Evolutionary conservation across 2,329 filamentous ascomycete species (phyloP).

Genomic region (Ascochyta koolunga): DNA sequence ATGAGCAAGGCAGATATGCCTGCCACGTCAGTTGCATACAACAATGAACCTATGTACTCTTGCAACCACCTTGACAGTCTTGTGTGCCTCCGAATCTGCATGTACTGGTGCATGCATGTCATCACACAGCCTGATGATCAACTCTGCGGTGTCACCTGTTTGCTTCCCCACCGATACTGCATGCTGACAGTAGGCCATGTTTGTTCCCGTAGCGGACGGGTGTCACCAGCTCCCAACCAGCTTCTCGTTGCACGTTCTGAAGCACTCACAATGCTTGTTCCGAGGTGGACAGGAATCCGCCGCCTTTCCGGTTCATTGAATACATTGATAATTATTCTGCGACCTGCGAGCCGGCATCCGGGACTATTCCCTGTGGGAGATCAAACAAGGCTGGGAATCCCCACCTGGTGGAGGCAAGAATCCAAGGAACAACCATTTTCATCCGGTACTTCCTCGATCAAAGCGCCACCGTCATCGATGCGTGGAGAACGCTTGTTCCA

Average conservation of each 20-base stretch:
- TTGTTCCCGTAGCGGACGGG: background rate
- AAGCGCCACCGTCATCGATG: conserved; percentile 16
- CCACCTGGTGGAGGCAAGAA: conserved; percentile 8
- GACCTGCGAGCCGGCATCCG: conserved; percentile 7
- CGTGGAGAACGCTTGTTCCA: conserved; percentile 10
- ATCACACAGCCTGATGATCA: conserved; percentile 4
- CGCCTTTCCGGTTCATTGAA: background rate
- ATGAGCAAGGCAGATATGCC: conserved; percentile 20
- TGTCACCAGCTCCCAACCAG: conserved; percentile 5
- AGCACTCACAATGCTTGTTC: background rate
- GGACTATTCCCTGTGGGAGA: conserved; percentile 10
- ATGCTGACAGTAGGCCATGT: conserved; percentile 3
- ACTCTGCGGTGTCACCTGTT: conserved; percentile 4
- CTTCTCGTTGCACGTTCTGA: background rate
- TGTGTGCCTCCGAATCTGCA: background rate
- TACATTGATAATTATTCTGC: conserved; percentile 1
- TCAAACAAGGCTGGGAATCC: conserved; percentile 13
- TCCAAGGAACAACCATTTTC: conserved; percentile 3
- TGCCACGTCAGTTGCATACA: conserved; percentile 1
- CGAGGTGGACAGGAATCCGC: background rate
- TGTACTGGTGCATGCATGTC: background rate
- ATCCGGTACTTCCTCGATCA: conserved; percentile 8
- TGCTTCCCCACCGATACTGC: background rate
- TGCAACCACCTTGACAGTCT: background rate
- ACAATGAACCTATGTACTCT: background rate